phyloP scores from a whole-genome alignment of 768 basidiomycete genomes.

The Leucosporidium scottii region DNA sequence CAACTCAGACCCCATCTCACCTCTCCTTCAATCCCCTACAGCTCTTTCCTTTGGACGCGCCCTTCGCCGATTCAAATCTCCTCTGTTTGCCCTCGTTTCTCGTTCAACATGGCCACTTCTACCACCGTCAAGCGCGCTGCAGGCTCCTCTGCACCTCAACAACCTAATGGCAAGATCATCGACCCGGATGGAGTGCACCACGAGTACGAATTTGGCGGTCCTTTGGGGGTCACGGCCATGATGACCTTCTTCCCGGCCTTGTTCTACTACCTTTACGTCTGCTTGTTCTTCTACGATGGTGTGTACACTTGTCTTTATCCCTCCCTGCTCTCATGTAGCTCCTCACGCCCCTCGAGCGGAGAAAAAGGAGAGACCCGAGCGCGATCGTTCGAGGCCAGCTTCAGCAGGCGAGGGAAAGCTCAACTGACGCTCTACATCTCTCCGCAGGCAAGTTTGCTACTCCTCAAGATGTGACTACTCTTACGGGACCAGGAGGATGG shows the following conservation, averaged over 20 bases:
- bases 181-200: constrained; percentile 10
- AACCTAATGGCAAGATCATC: neutral
- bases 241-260: constrained; percentile 88
- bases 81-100: no score
- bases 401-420: no score
- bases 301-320: constrained; percentile 49
- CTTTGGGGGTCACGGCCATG: constrained; percentile 80
- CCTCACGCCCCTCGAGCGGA: no score
- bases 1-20: no score
- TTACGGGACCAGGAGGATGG: constrained; percentile 22
- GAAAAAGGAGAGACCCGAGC: neutral
- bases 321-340: neutral
- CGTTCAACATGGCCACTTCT: no score
- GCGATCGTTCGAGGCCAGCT: neutral
- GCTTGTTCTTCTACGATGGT: constrained; percentile 92
- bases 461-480: constrained; percentile 4
- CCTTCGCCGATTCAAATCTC: no score
- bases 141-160: no score
- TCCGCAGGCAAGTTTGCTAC: constrained; percentile 18
- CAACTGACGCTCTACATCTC: neutral
- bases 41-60: no score
- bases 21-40: no score
- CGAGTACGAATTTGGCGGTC: constrained; percentile 95
- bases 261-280: constrained; percentile 99
- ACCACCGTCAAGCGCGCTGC: no score